Conservation (phyloP, 805 yeast genomes). For the Yamadazyma ubonensis region DNA sequence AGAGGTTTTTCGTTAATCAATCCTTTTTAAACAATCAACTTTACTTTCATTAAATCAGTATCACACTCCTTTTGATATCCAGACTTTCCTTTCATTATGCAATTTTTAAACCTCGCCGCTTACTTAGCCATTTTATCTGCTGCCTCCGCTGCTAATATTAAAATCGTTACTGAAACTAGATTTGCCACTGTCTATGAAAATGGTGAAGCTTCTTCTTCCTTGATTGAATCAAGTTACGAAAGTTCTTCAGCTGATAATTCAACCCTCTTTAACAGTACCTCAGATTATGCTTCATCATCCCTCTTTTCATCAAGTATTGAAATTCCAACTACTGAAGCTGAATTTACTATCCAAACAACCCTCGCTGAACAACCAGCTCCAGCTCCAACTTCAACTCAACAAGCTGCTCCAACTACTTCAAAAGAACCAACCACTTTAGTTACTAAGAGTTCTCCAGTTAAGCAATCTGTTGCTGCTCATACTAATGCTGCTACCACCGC, state of each 20-base stretch:
- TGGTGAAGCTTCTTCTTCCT: slow-evolving; percentile 5
- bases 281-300: neutral
- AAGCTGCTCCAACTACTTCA: slow-evolving; percentile 1
- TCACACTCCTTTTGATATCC: slow-evolving; percentile 8
- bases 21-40: slow-evolving; percentile 1
- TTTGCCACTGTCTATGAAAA: slow-evolving; percentile 17
- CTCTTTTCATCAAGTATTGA: slow-evolving; percentile 1
- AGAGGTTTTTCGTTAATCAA: slow-evolving; percentile 5
- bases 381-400: slow-evolving; percentile 11
- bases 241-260: neutral
- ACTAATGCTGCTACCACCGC: slow-evolving; percentile 11
- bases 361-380: slow-evolving; percentile 18
- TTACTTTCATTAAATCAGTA: slow-evolving; percentile 7
- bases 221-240: neutral
- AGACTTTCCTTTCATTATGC: slow-evolving; percentile 18
- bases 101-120: slow-evolving; percentile 21
- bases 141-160: slow-evolving; percentile 12
- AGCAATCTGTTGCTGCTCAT: slow-evolving; percentile 7
- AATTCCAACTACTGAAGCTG: slow-evolving; percentile 1
- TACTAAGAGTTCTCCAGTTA: slow-evolving; percentile 12
- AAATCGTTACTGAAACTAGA: slow-evolving; percentile 12
- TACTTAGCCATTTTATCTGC: slow-evolving; percentile 16
- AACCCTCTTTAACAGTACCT: neutral
- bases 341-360: slow-evolving; percentile 1
- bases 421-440: slow-evolving; percentile 18